A percentile compares a stretch with the other conserved stretches of the same genome.
These are phyloP conservation scores for Arachnopeziza araneosa DNA, from an alignment of 2,329 filamentous ascomycete genomes.

Conservation along the genomic window DNA sequence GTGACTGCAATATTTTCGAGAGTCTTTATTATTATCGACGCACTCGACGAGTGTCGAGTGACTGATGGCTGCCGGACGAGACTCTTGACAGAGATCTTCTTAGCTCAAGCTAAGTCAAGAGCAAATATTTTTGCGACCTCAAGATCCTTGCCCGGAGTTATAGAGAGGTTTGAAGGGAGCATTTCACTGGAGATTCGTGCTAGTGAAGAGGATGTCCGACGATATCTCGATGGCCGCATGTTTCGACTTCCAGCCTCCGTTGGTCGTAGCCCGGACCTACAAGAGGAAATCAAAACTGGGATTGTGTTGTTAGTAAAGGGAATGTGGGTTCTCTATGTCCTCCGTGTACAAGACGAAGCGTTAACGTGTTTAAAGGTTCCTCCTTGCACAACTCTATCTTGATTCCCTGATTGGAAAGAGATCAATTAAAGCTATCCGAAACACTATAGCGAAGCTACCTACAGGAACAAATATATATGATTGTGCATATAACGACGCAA, in stretches of 20 bases:
- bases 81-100: conserved; percentile 27
- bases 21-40: conserved; percentile 18
- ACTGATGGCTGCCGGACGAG: conserved; percentile 8
- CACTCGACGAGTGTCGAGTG: conserved; percentile 15
- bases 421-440: conserved; percentile 31
- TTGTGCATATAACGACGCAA: conserved; percentile 36
- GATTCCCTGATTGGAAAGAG: conserved; percentile 30
- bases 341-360: background rate
- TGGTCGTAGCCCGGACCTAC: conserved; percentile 10
- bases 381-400: conserved; percentile 15
- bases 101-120: conserved; percentile 13
- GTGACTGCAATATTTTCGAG: conserved; percentile 18
- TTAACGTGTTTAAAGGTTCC: conserved; percentile 26
- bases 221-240: conserved; percentile 25
- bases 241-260: conserved; percentile 16
- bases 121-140: conserved; percentile 31
- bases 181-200: conserved; percentile 28
- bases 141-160: conserved; percentile 24
- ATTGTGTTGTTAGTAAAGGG: conserved; percentile 16
- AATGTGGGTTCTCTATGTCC: conserved; percentile 6
- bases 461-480: conserved; percentile 31
- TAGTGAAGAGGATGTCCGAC: conserved; percentile 24
- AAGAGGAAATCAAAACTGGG: conserved; percentile 17
- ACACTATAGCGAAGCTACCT: conserved; percentile 28
- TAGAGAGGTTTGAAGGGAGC: conserved; percentile 15